A percentile compares a stretch with the other conserved stretches of the same genome.
phyloP scores from a whole-genome alignment of 106 monocot species.

The Agapanthus africanus region DNA sequence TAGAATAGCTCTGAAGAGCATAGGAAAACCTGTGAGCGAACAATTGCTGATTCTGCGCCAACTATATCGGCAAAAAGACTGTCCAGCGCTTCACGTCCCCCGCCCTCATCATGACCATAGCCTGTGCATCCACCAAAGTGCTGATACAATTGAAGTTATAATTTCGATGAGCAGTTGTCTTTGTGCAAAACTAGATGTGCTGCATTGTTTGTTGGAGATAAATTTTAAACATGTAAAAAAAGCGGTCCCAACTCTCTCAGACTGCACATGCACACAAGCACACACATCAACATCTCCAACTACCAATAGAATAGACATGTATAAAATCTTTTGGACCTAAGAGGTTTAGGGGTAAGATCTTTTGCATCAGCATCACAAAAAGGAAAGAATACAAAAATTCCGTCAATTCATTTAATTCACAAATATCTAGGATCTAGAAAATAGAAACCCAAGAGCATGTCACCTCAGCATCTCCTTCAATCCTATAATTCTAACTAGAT shows the following conservation, averaged over 20 bases:
- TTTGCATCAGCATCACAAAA: not conserved
- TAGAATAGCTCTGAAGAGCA: not conserved
- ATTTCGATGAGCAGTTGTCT: not conserved
- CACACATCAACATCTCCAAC: not conserved
- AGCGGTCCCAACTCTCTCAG: conserved; percentile 18
- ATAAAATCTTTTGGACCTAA: not conserved
- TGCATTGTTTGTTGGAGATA: not conserved
- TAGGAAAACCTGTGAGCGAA: conserved; percentile 73
- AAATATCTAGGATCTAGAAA: too few relatives aligned
- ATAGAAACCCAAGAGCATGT: too few relatives aligned
- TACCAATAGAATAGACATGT: not conserved
- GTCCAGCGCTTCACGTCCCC: conserved; percentile 73
- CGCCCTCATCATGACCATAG: conserved; percentile 92
- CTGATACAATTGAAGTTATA: conserved; percentile 25
- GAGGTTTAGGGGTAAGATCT: not conserved
- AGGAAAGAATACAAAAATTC: too few relatives aligned
- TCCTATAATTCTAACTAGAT: too few relatives aligned
- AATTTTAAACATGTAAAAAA: not conserved
- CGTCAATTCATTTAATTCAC: too few relatives aligned
- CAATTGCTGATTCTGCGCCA: conserved; percentile 92
- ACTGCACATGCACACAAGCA: not conserved
- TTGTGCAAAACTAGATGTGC: not conserved
- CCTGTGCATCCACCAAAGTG: conserved; percentile 91
- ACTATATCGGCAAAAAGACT: conserved; percentile 80
- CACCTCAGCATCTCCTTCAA: too few relatives aligned